Evolutionary conservation across 495 filamentous ascomycete genomes (phyloP).

Genomic region (Penicillium longicatenatum): DNA sequence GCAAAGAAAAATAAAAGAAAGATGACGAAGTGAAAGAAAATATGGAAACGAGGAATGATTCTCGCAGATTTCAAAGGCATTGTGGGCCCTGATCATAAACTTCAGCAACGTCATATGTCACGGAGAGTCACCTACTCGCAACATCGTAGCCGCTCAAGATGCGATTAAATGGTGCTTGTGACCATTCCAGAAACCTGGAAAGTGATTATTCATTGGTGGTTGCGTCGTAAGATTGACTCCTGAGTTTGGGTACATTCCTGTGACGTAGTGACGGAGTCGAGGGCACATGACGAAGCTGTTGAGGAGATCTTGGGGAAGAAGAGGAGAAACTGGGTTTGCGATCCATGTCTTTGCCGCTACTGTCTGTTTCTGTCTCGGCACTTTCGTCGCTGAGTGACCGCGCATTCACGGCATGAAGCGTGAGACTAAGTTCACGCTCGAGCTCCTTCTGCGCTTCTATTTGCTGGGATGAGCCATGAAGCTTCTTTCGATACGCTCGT

Average conservation of each 20-base stretch:
- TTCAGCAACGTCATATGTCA: background rate
- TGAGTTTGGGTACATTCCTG: constrained; percentile 3
- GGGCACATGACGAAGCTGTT: constrained; percentile 34
- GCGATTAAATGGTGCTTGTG: too few relatives aligned
- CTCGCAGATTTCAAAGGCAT: background rate
- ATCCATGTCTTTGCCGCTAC: constrained; percentile 48
- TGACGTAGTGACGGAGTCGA: constrained; percentile 41
- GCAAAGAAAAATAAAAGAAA: background rate
- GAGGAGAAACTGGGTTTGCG: constrained; percentile 26
- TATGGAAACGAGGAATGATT: background rate
- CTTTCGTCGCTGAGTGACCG: constrained; percentile 33
- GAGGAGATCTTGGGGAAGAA: constrained; percentile 23
- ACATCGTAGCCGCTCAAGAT: too few relatives aligned
- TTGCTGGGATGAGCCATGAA: constrained; percentile 63
- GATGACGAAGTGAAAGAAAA: background rate
- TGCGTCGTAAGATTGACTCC: constrained; percentile 7
- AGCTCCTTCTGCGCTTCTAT: constrained; percentile 70
- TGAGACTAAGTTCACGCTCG: constrained; percentile 77
- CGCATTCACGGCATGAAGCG: constrained; percentile 67
- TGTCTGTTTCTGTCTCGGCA: constrained; percentile 45
- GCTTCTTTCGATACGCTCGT: constrained; percentile 79
- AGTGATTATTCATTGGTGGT: background rate
- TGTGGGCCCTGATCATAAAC: background rate
- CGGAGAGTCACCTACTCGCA: background rate
- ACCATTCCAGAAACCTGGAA: too few relatives aligned